Conservation (phyloP, 225 moss, liverwort and hornwort species). For the Bryum argenteum region DNA sequence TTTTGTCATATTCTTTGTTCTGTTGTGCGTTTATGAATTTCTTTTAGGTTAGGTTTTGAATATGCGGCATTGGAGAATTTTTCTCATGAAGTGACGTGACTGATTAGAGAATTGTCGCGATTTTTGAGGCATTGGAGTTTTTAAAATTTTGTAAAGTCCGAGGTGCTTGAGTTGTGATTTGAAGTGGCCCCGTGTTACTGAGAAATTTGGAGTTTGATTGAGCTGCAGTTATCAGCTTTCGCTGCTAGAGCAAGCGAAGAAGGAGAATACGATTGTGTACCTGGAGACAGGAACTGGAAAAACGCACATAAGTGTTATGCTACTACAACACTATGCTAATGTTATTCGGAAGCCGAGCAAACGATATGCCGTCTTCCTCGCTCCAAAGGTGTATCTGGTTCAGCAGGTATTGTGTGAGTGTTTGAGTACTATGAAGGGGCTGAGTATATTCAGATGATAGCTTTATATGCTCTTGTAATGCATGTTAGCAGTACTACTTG, state of each 20-base stretch:
- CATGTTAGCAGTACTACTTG: conserved; percentile 14
- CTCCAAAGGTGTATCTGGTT: conserved; percentile 76
- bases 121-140: not conserved
- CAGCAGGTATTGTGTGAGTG: conserved; percentile 61
- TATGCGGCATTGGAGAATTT: not conserved
- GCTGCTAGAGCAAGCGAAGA: conserved; percentile 75
- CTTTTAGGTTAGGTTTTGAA: conserved; percentile 32
- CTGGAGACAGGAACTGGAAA: conserved; percentile 94
- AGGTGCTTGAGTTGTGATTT: conserved; percentile 5
- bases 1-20: not conserved
- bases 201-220: conserved; percentile 22
- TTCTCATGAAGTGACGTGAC: conserved; percentile 18
- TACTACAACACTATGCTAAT: conserved; percentile 63
- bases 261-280: conserved; percentile 81
- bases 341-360: conserved; percentile 76
- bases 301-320: conserved; percentile 79
- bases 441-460: not conserved
- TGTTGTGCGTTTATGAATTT: not conserved
- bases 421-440: not conserved
- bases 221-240: conserved; percentile 83
- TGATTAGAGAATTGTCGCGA: not conserved
- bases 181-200: too few species aligned
- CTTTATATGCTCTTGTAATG: conserved; percentile 6
- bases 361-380: conserved; percentile 72
- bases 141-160: not conserved